Percentiles rank a stretch among this genome's conserved stretches.
Conservation (phyloP, 202 grass and related monocot species). For the Eragrostis tef region DNA sequence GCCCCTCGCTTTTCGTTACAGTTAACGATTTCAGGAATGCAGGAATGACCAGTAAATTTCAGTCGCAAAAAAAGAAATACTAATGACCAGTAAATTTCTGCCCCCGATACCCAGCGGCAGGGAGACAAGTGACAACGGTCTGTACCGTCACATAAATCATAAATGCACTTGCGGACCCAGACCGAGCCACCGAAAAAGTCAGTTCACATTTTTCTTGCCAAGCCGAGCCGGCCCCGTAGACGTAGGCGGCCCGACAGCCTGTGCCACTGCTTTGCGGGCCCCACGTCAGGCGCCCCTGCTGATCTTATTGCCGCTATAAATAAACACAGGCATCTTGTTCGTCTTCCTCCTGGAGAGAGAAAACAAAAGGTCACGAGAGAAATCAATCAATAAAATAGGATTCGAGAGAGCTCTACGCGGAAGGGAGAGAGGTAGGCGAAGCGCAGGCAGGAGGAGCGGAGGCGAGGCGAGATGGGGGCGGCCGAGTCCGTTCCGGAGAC, state of each 20-base stretch:
- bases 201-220: slow-evolving; percentile 30
- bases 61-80: too few relatives aligned
- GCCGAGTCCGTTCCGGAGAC: slow-evolving; percentile 58
- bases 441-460: slow-evolving; percentile 12
- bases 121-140: too few relatives aligned
- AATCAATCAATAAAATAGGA: slow-evolving; percentile 33
- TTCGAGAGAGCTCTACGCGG: slow-evolving; percentile 23
- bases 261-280: slow-evolving; percentile 26
- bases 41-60: too few relatives aligned
- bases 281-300: neutral
- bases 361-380: neutral
- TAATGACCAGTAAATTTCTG: too few relatives aligned
- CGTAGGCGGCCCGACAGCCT: slow-evolving; percentile 42
- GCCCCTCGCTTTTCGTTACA: too few relatives aligned
- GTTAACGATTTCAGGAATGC: too few relatives aligned
- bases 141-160: neutral
- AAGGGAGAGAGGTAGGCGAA: neutral
- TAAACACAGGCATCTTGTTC: slow-evolving; percentile 13
- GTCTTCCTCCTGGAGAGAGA: neutral
- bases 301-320: slow-evolving; percentile 46
- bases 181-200: neutral
- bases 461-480: slow-evolving; percentile 56
- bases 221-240: slow-evolving; percentile 1
- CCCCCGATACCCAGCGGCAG: neutral
- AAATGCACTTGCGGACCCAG: neutral